Evolutionary conservation across 2,329 filamentous ascomycete species (phyloP).

Genomic region (Lasiodiplodia sp.): DNA sequence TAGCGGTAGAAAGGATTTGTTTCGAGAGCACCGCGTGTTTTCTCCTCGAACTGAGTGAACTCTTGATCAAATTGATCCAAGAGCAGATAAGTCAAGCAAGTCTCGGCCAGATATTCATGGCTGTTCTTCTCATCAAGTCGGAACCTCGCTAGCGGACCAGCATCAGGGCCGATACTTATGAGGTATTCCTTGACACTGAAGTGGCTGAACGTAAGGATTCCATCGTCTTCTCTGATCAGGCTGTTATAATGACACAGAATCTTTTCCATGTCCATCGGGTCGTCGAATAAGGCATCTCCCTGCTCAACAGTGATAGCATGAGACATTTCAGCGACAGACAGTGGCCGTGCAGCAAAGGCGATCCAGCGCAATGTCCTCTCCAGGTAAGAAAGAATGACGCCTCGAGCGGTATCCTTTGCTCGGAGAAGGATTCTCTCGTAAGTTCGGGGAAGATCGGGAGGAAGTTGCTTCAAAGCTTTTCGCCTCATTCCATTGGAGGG

Average conservation of each 20-base stretch:
- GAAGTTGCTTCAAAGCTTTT: slow-evolving; percentile 3
- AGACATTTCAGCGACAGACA: neutral
- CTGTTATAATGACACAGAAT: slow-evolving; percentile 2
- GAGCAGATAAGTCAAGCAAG: slow-evolving; percentile 7
- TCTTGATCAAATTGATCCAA: neutral
- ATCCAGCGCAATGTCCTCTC: slow-evolving; percentile 7
- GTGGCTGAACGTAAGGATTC: neutral
- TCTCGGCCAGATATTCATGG: neutral
- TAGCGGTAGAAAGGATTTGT: neutral
- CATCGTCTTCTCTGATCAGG: neutral
- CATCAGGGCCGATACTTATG: neutral
- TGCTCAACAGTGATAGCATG: neutral
- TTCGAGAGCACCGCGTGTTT: no score
- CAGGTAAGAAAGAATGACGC: neutral
- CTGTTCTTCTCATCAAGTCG: neutral
- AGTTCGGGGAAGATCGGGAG: neutral
- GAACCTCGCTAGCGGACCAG: neutral
- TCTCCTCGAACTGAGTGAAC: neutral
- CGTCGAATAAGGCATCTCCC: neutral
- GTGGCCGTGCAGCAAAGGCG: neutral
- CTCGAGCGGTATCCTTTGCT: neutral
- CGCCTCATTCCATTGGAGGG: neutral
- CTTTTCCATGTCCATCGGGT: slow-evolving; percentile 2
- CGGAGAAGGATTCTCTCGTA: slow-evolving; percentile 5
- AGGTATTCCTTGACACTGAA: slow-evolving; percentile 16